phyloP scores from a whole-genome alignment of 2,329 filamentous ascomycete genomes.

The Penicillium frequentans region DNA sequence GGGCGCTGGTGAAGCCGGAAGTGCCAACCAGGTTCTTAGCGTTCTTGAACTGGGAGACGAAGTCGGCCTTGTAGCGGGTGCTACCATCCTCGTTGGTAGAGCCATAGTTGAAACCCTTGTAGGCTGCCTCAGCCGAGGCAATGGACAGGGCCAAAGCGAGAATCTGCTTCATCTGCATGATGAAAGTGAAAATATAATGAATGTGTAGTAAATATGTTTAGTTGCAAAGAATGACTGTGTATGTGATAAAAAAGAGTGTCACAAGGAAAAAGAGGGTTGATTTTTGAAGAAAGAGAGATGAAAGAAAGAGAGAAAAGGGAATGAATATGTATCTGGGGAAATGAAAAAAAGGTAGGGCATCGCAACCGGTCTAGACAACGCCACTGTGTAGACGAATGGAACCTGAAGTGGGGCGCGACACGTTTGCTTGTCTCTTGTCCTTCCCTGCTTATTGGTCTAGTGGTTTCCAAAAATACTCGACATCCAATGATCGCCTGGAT shows the following conservation, averaged over 20 bases:
- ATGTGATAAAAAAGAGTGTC: constrained; percentile 8
- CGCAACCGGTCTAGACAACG: constrained; percentile 19
- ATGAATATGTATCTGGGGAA: constrained; percentile 6
- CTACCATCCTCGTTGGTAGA: constrained; percentile 21
- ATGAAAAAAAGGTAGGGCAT: constrained; percentile 1
- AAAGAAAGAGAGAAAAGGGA: constrained; percentile 3
- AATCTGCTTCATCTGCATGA: constrained; percentile 33
- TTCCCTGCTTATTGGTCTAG: constrained; percentile 1
- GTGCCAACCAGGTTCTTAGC: constrained; percentile 45
- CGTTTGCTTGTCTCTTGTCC: constrained; percentile 17
- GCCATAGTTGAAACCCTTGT: constrained; percentile 53
- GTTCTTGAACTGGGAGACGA: constrained; percentile 47
- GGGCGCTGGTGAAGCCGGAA: constrained; percentile 47
- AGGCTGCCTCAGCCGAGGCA: constrained; percentile 36
- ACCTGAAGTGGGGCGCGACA: constrained; percentile 19
- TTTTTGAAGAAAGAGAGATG: constrained; percentile 6
- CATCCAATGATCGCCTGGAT: constrained; percentile 11
- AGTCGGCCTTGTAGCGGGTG: constrained; percentile 30
- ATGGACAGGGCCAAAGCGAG: constrained; percentile 37
- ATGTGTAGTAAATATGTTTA: background rate
- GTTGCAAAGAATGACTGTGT: constrained; percentile 3
- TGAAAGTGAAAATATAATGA: constrained; percentile 19
- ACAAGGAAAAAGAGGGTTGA: constrained; percentile 14
- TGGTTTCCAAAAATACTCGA: constrained; percentile 16
- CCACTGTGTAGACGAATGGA: constrained; percentile 18